Percentiles rank a stretch among this genome's conserved stretches.
These are phyloP conservation scores for Cucumis sativus DNA, from an alignment of 306 rosid genomes.

Conservation along the genomic window Cucumber_9930_V3 NC_026659.2:25946501-25947000, in stretches of 20 bases:
- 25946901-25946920: slow-evolving; percentile 47
- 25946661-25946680: slow-evolving; percentile 52
- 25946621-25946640: slow-evolving; percentile 66
- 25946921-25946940: slow-evolving; percentile 68
- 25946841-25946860: background rate
- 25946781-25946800: slow-evolving; percentile 58
- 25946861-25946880: background rate
- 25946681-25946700: slow-evolving; percentile 36
- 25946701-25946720: slow-evolving; percentile 42
- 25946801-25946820: slow-evolving; percentile 26
- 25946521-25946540: slow-evolving; percentile 52
- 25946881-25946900: slow-evolving; percentile 57
- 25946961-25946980: slow-evolving; percentile 60
- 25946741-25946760: slow-evolving; percentile 49
- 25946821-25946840: background rate
- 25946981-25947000: slow-evolving; percentile 47
- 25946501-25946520: slow-evolving; percentile 54
- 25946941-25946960: slow-evolving; percentile 58
- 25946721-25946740: slow-evolving; percentile 66
- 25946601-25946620: slow-evolving; percentile 79
- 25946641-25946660: slow-evolving; percentile 37
- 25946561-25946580: slow-evolving; percentile 45
- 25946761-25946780: slow-evolving; percentile 59
- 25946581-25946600: slow-evolving; percentile 62
- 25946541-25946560: slow-evolving; percentile 48